Conservation (phyloP, 306 rosid genomes). For the Prunus salicina region DNA sequence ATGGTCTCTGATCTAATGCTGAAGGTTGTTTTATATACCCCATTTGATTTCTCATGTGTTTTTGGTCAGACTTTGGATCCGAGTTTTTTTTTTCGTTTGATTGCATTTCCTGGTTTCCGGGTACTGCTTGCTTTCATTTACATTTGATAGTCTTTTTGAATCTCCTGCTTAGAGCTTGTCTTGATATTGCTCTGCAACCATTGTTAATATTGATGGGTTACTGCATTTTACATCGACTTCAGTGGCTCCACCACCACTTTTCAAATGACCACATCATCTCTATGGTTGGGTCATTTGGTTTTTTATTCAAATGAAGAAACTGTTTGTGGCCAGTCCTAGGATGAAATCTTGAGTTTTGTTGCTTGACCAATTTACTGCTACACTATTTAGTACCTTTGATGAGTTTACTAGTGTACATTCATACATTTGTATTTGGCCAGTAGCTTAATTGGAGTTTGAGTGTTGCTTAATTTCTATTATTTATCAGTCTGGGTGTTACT, state of each 20-base stretch:
- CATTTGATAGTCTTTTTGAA: neutral
- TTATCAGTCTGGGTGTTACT: neutral
- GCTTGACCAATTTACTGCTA: neutral
- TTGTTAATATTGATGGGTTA: neutral
- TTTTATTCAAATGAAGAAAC: neutral
- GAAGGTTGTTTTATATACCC: neutral
- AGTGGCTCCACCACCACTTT: neutral
- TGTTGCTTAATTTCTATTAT: neutral
- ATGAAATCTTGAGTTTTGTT: neutral
- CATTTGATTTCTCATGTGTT: neutral
- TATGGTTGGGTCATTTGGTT: slow-evolving; percentile 3
- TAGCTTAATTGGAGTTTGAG: neutral
- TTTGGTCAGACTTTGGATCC: slow-evolving; percentile 3
- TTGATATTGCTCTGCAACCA: neutral
- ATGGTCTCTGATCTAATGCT: slow-evolving; percentile 12
- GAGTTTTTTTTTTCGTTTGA: neutral
- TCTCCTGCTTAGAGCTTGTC: neutral
- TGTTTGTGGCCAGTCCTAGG: neutral
- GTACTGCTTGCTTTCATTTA: neutral
- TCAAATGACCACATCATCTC: neutral
- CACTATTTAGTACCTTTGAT: neutral
- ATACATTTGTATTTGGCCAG: neutral
- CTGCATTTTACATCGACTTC: neutral
- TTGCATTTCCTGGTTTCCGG: neutral
- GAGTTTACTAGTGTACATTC: neutral